These are phyloP conservation scores for Hyaloperonospora brassicae DNA, from an alignment of 352 stramenopile genomes.

Conservation along the genomic window DNA sequence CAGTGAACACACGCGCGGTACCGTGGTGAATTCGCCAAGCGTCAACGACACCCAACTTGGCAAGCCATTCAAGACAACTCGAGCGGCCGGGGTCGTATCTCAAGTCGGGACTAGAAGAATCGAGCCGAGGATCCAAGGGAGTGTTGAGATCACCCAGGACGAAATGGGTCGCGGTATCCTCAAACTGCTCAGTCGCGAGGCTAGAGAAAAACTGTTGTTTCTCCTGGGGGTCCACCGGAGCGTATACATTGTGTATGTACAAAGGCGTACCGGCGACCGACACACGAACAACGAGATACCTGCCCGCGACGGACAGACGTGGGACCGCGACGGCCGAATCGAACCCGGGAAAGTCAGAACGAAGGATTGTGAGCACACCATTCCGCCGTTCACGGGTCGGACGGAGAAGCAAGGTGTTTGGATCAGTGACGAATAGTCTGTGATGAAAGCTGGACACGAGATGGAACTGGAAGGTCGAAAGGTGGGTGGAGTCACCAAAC, in stretches of 20 bases:
- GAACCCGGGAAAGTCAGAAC: not conserved
- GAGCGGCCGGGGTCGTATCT: not conserved
- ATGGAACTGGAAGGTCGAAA: not conserved
- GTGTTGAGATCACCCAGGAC: constrained; percentile 1
- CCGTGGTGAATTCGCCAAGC: constrained; percentile 1
- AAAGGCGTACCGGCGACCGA: not conserved
- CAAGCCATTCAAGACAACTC: not conserved
- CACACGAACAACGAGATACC: not conserved
- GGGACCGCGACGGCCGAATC: not conserved
- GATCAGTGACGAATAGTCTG: not conserved
- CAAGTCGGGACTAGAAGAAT: not conserved
- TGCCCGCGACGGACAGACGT: not conserved
- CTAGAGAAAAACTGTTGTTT: constrained; percentile 1
- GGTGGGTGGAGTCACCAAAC: not conserved
- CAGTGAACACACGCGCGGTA: not conserved
- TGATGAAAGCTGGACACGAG: not conserved
- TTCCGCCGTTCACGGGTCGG: not conserved
- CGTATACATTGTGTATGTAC: constrained; percentile 1
- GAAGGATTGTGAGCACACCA: not conserved
- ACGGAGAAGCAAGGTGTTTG: not conserved
- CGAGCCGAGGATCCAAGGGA: not conserved
- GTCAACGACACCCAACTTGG: not conserved
- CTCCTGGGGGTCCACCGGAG: not conserved
- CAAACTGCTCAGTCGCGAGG: not conserved
- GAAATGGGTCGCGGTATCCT: not conserved